Base-by-base conservation (phyloP, 2,329 filamentous ascomycete genomes). In the Neonectria ditissima region DNA sequence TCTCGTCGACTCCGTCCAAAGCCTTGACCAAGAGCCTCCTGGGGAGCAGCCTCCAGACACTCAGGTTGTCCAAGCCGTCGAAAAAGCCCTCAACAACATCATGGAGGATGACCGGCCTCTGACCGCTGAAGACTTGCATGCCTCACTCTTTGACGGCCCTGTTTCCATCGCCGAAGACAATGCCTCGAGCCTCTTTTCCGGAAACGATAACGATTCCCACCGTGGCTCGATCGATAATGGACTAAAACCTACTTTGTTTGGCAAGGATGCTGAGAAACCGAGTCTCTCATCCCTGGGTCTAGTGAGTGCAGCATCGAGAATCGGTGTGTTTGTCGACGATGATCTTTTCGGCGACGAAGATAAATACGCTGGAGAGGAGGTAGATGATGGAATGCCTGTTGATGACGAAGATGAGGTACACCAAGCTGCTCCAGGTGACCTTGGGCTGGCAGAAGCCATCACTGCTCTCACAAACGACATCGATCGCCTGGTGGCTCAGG, bases 361-460 rank as follows among this genome's bases (percentile, higher is more conserved):
- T 72, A 94, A 90, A 72, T 83, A 94, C 70, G 94, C 97, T 72
- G 89, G 91, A 55, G 92, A 94, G 54, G 93, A 95, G 62, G 85
- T 85, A 1, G 87, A 89, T 10, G 84, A 84, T 22, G 83, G 83
- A 20, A 82, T 82, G 2, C 82, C 84, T 13, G 83, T 84, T 4
- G 87, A 89, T 50, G 85, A 89, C 5, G 88, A 91, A 13, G 94
- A 97, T 67, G 91, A 94, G 69, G 93, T 99, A 9, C 93, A 97
- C 70, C 92, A 97, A 82, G 97, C 96, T 45, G 95, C 94, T 0
- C 96, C 97, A 1, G 96, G 96, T 39, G 96, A 99, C 76, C 86
- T 99, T 3, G 96, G 96, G 0, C 80, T 99, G 34, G 93, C 94
- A 0, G 97, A 99, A 80, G 95, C 97, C 10, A 97, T 99, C 68